A percentile compares a stretch with the other conserved stretches of the same genome.
phyloP scores from a whole-genome alignment of 495 filamentous ascomycete genomes.

The Penicillium macrosclerotiorum region DNA sequence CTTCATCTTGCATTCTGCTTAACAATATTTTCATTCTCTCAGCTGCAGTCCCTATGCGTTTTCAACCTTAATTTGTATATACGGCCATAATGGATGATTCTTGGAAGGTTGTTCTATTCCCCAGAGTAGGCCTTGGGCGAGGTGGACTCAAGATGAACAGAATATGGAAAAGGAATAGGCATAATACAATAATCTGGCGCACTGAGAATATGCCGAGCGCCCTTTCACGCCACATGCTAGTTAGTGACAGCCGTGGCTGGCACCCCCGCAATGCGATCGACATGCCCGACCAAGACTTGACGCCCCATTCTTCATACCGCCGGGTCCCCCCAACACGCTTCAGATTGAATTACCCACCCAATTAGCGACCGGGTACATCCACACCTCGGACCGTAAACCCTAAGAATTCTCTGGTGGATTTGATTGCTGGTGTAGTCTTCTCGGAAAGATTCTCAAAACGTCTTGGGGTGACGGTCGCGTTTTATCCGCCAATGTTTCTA shows the following conservation, averaged over 20 bases:
- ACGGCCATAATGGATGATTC: too few species aligned
- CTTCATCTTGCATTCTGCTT: too few species aligned
- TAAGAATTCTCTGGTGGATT: conserved; percentile 1
- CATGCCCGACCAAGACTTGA: conserved; percentile 17
- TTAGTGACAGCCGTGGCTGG: neutral
- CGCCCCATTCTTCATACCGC: conserved; percentile 19
- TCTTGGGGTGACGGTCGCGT: neutral
- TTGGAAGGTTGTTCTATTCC: too few species aligned
- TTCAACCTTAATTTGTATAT: too few species aligned
- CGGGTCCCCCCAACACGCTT: conserved; percentile 9
- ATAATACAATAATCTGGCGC: neutral
- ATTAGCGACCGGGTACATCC: conserved; percentile 17
- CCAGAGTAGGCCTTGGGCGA: too few species aligned
- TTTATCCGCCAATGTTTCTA: neutral
- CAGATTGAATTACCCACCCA: conserved; percentile 13
- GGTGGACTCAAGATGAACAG: too few species aligned
- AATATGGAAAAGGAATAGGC: neutral
- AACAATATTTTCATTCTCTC: too few species aligned
- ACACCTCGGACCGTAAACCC: conserved; percentile 4
- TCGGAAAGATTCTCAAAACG: neutral
- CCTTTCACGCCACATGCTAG: too few species aligned
- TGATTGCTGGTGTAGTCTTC: neutral
- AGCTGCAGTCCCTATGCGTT: too few species aligned
- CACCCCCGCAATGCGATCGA: conserved; percentile 22
- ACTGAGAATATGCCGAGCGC: neutral